Evolutionary conservation across 257 asterid species (phyloP).

Genomic region (Nyctanthes arbortristis): DNA sequence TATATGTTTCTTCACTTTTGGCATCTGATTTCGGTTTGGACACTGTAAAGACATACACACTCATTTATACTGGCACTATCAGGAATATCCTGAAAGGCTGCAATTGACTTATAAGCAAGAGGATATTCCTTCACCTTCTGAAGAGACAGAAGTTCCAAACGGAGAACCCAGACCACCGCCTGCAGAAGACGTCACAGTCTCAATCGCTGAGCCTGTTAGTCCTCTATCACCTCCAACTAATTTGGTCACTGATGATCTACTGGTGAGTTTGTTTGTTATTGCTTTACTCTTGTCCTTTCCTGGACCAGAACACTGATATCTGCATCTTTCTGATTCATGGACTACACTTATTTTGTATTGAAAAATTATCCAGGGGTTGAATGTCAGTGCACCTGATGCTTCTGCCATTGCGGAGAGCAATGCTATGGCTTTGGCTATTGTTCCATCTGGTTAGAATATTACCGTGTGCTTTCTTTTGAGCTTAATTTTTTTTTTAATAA

Average conservation of each 20-base stretch:
- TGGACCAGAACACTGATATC: slow-evolving; percentile 9
- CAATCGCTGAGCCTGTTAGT: slow-evolving; percentile 45
- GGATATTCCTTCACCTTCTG: slow-evolving; percentile 63
- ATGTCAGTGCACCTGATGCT: slow-evolving; percentile 50
- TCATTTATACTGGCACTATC: slow-evolving; percentile 21
- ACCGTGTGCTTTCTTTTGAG: neutral
- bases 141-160: slow-evolving; percentile 45
- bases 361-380: slow-evolving; percentile 67
- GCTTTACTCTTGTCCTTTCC: neutral
- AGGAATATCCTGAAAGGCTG: slow-evolving; percentile 97
- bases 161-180: slow-evolving; percentile 58
- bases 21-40: neutral
- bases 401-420: slow-evolving; percentile 81
- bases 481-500: slow-evolving; percentile 11
- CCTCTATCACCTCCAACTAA: slow-evolving; percentile 50
- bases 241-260: slow-evolving; percentile 74
- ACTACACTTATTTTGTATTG: neutral
- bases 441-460: slow-evolving; percentile 71
- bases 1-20: neutral
- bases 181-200: slow-evolving; percentile 41
- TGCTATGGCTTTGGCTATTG: slow-evolving; percentile 89
- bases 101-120: slow-evolving; percentile 92
- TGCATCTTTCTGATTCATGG: slow-evolving; percentile 17
- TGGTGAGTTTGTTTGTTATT: slow-evolving; percentile 46
- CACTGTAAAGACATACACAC: neutral